phyloP scores from a whole-genome alignment of 2,329 filamentous ascomycete species.

The Tolypocladium inflatum region DNA sequence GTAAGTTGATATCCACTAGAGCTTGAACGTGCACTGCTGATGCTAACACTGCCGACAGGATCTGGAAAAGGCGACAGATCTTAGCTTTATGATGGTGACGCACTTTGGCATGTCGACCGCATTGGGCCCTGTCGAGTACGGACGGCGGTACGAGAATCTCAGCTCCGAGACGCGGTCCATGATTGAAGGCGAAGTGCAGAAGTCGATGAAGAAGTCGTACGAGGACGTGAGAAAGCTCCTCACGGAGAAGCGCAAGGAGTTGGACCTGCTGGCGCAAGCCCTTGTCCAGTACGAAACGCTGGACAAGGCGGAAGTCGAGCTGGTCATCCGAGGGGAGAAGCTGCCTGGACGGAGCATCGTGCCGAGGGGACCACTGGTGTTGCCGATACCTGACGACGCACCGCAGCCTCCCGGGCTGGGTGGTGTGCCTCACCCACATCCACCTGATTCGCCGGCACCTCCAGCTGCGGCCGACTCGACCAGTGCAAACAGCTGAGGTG shows the following conservation, averaged over 20 bases:
- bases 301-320: constrained; percentile 79
- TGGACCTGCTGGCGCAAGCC: constrained; percentile 81
- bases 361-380: constrained; percentile 38
- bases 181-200: constrained; percentile 83
- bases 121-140: constrained; percentile 84
- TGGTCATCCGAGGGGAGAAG: constrained; percentile 79
- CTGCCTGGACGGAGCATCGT: constrained; percentile 54
- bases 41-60: constrained; percentile 47
- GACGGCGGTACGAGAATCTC: constrained; percentile 68
- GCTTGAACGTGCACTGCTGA: not conserved
- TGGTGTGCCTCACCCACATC: constrained; percentile 22
- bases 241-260: constrained; percentile 65
- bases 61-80: constrained; percentile 68
- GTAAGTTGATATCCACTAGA: constrained; percentile 36
- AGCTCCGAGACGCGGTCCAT: constrained; percentile 78
- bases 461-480: constrained; percentile 20
- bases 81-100: constrained; percentile 84
- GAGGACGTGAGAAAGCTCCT: constrained; percentile 64
- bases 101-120: constrained; percentile 79
- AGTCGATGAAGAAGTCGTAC: constrained; percentile 73
- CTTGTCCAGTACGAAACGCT: constrained; percentile 92
- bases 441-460: constrained; percentile 20
- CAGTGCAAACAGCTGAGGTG: constrained; percentile 12
- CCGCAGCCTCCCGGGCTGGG: constrained; percentile 24
- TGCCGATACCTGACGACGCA: constrained; percentile 26